Conservation (phyloP, 352 stramenopile genomes). For the Phytophthora brassicae region DNA sequence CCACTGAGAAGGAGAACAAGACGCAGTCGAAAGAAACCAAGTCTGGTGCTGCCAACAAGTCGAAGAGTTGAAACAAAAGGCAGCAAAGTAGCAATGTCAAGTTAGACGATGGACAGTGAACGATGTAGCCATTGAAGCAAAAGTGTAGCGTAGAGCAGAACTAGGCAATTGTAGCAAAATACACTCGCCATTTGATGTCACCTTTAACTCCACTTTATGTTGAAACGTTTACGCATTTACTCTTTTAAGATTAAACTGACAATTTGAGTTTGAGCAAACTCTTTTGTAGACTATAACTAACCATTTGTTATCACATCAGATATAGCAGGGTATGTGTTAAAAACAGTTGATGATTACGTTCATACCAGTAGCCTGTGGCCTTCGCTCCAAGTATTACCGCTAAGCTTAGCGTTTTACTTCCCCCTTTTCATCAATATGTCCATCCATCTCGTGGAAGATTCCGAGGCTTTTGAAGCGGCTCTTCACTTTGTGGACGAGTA, state of each 20-base stretch:
- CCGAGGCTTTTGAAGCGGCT: constrained; percentile 31
- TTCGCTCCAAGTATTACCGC: too few species aligned
- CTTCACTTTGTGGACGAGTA: constrained; percentile 41
- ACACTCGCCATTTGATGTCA: constrained; percentile 1
- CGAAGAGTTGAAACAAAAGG: constrained; percentile 6
- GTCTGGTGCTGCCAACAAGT: constrained; percentile 3
- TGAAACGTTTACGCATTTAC: too few species aligned
- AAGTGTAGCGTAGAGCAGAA: constrained; percentile 2
- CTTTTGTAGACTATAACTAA: too few species aligned
- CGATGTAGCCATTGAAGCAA: not conserved
- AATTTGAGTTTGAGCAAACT: too few species aligned
- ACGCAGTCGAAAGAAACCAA: constrained; percentile 3
- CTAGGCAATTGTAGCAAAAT: not conserved
- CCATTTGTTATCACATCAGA: too few species aligned
- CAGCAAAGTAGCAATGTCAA: not conserved
- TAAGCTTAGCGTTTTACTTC: too few species aligned
- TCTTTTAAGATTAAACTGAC: too few species aligned
- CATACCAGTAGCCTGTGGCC: too few species aligned
- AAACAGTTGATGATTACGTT: too few species aligned
- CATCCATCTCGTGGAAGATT: constrained; percentile 28
- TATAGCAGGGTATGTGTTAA: too few species aligned
- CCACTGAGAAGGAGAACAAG: constrained; percentile 6
- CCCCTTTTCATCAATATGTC: not conserved
- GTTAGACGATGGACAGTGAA: not conserved
- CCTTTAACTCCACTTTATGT: too few species aligned